phyloP scores from a whole-genome alignment of 345 rosid genomes.

The Eucalyptus cloeziana region DNA sequence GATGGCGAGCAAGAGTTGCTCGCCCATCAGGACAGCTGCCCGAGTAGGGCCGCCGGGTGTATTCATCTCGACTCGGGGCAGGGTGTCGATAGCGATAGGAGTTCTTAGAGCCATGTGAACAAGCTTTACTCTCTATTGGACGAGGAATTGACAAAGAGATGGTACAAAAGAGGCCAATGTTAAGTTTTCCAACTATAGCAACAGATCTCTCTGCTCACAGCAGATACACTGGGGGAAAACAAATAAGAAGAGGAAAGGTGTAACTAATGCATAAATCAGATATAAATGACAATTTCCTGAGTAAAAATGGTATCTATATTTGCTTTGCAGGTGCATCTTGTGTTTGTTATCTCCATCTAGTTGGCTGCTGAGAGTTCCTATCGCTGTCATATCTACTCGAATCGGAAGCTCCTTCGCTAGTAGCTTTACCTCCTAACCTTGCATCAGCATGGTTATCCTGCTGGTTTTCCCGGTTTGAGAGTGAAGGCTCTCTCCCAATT shows the following conservation, averaged over 20 bases:
- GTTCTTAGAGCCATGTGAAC: not conserved
- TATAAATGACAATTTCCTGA: not conserved
- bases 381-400: slow-evolving; percentile 28
- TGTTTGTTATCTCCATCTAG: slow-evolving; percentile 25
- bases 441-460: slow-evolving; percentile 3
- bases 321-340: not conserved
- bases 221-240: not conserved
- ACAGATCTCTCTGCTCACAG: not conserved
- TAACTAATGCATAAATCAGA: not conserved
- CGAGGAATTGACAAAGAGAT: not conserved
- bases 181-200: slow-evolving; percentile 11
- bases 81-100: not conserved
- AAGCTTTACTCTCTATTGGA: not conserved
- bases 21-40: not conserved
- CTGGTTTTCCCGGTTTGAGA: slow-evolving; percentile 4
- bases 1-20: not conserved
- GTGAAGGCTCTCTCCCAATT: slow-evolving; percentile 21
- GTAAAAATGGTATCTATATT: slow-evolving; percentile 18
- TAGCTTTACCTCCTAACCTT: slow-evolving; percentile 10
- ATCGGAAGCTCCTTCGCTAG: slow-evolving; percentile 24
- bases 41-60: not conserved
- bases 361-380: slow-evolving; percentile 19
- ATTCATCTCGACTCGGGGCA: not conserved
- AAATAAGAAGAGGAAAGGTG: not conserved
- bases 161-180: slow-evolving; percentile 8